phyloP scores from a whole-genome alignment of 2,329 filamentous ascomycete genomes.

The Ploettnerulaceae sp. region DNA sequence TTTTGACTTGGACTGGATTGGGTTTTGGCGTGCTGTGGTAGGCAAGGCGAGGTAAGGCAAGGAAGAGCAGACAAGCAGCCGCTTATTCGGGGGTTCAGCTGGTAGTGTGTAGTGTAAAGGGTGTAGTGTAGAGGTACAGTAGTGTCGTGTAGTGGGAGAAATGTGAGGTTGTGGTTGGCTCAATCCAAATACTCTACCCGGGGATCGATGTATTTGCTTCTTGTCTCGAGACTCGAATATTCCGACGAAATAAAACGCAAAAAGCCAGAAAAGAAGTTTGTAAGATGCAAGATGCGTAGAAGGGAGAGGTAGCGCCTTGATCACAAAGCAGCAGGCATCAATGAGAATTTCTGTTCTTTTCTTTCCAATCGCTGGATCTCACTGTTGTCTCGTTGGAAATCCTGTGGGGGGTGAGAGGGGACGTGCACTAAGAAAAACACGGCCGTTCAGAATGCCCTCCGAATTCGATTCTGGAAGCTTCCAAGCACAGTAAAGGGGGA shows the following conservation, averaged over 20 bases:
- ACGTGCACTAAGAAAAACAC: neutral
- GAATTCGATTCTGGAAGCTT: constrained; percentile 13
- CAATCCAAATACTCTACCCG: constrained; percentile 18
- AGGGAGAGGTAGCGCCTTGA: constrained; percentile 2
- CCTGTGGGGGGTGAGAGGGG: neutral
- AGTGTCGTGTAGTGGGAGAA: constrained; percentile 12
- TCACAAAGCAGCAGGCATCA: constrained; percentile 3
- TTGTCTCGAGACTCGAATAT: neutral
- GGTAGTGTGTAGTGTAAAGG: too few relatives aligned
- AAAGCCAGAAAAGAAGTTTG: neutral
- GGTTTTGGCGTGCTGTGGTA: constrained; percentile 1
- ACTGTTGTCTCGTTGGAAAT: neutral
- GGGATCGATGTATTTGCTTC: neutral
- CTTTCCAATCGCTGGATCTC: neutral
- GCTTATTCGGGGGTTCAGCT: constrained; percentile 3
- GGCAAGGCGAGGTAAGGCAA: neutral
- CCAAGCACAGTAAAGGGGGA: neutral
- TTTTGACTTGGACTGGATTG: constrained; percentile 1
- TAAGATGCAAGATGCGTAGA: too few relatives aligned
- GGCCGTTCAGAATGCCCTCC: neutral
- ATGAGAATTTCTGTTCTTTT: constrained; percentile 1
- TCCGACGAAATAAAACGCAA: neutral
- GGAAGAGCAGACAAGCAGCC: neutral
- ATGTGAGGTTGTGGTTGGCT: constrained; percentile 13
- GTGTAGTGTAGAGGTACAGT: too few relatives aligned